A percentile compares a stretch with the other conserved stretches of the same genome.
Evolutionary conservation across 306 rosid species (phyloP).

Genomic region (Cicer cuneatum): DNA sequence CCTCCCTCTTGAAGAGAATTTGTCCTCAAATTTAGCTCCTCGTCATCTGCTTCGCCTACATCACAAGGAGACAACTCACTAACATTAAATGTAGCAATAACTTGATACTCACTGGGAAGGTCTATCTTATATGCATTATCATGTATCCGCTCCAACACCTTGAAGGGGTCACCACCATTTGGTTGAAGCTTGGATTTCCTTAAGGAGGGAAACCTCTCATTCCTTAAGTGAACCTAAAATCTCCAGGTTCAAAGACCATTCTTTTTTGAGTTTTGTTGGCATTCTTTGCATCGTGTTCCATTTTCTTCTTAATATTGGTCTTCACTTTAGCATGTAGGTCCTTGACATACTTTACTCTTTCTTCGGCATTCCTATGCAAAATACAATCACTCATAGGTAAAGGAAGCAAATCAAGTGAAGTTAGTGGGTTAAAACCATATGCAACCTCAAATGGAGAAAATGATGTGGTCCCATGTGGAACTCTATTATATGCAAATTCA

Average conservation of each 20-base stretch:
- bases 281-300: neutral
- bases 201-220: neutral
- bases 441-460: neutral
- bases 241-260: neutral
- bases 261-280: neutral
- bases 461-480: neutral
- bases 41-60: neutral
- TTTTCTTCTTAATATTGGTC: too few relatives aligned
- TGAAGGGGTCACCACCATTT: neutral
- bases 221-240: neutral
- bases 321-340: too few relatives aligned
- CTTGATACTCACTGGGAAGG: neutral
- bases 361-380: too few relatives aligned
- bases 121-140: neutral
- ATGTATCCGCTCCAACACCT: neutral
- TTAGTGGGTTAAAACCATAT: neutral
- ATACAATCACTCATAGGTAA: too few relatives aligned
- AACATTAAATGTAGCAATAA: neutral
- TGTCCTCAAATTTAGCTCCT: neutral
- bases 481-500: too few relatives aligned
- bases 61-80: neutral
- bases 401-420: neutral
- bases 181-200: neutral
- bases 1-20: neutral
- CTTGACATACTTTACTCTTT: too few relatives aligned